Evolutionary conservation across 176 grass and related monocot species (phyloP), one percentile per base, ranked within the genome.

Genomic region (Aegilops umbellulata): DNA sequence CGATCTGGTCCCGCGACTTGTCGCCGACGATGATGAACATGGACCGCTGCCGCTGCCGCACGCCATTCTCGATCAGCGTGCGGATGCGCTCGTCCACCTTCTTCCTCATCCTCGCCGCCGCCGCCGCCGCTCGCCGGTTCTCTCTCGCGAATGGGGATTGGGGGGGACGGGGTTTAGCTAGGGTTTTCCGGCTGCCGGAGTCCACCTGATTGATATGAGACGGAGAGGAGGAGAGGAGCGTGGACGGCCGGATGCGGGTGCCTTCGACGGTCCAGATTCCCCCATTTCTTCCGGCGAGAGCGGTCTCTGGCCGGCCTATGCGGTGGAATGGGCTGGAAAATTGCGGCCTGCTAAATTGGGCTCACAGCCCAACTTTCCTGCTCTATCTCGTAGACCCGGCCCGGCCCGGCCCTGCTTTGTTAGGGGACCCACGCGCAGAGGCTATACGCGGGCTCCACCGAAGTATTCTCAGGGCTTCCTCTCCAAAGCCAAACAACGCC

Each of bases 21-120:
- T 98, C 96, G 64, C 93, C 96, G 71, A 98, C 90, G 77, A 98
- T 94, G 85, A 97, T 30, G 83, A 97, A 95, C 93, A 97, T 92
- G 68, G 96, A 98, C 60, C 93, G 93, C 65, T 95, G 91, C 35
- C 91, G 83, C 84, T 92, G 79, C 78, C 88, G 91, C 79, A 92
- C 92, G 22, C 93, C 90, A 42, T 98, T 95, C 78, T 98, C 93
- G 44, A 98, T 98, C 32, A 98, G 81, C 9, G 90, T 95, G 64
- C 93, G 89, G 61, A 98, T 98, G 61, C 96, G 84, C 36, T 95
- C 93, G 69, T 95, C 93, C 78, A 98, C 96, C 88, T 95, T 98
- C 90, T 95, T 98, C 91, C 91, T 98, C 93, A 98, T 98, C 79
- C 8, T 77, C 74, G 65, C 73, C 27, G 20, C 31, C 63, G 6